Conservation (phyloP, 441 rosid species). For the Euphorbia celastroides region DNA sequence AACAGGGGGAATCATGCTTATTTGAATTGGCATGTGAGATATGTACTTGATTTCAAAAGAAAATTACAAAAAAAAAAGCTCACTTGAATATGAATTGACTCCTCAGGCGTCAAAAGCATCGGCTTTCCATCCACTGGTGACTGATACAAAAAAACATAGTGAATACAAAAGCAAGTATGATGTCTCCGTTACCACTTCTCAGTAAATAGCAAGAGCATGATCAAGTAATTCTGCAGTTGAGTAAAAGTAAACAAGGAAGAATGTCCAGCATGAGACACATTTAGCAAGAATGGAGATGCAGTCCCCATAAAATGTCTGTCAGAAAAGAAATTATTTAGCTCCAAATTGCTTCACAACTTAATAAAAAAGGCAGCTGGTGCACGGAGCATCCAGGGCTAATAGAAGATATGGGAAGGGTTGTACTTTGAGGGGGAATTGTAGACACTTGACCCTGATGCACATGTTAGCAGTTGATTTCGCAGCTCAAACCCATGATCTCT, state of each 20-base stretch:
- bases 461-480: too few species aligned
- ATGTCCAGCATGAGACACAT: background rate
- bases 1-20: background rate
- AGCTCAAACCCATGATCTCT: too few species aligned
- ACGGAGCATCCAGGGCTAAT: too few species aligned
- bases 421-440: too few species aligned
- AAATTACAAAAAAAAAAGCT: slow-evolving; percentile 3
- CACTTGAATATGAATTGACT: slow-evolving; percentile 80
- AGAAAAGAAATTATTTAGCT: background rate
- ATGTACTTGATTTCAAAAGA: background rate
- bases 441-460: too few species aligned
- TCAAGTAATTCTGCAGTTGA: too few species aligned
- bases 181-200: background rate
- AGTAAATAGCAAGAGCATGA: background rate
- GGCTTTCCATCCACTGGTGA: slow-evolving; percentile 81
- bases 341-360: background rate
- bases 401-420: too few species aligned
- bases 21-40: background rate
- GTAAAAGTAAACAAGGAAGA: background rate
- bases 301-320: background rate
- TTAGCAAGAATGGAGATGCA: background rate
- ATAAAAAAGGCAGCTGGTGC: too few species aligned
- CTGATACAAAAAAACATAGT: slow-evolving; percentile 36
- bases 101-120: slow-evolving; percentile 84
- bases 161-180: slow-evolving; percentile 19